These are phyloP conservation scores for Colletotrichum incanum DNA, from an alignment of 2,329 filamentous ascomycete genomes.

Conservation along the genomic window DNA sequence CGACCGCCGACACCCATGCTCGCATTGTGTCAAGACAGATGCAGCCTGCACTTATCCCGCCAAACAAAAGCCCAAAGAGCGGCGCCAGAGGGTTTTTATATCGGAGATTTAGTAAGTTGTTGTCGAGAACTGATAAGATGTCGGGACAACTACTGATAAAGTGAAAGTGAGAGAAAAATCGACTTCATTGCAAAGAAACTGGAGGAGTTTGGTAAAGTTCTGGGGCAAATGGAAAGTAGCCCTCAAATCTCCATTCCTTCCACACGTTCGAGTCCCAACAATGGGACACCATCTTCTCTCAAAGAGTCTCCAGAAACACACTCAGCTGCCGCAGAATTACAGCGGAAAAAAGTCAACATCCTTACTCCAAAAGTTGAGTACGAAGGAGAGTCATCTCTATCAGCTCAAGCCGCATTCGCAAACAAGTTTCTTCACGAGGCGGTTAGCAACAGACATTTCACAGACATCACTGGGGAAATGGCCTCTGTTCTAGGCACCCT, in stretches of 20 bases:
- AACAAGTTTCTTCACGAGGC: slow-evolving; percentile 44
- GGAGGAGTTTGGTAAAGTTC: slow-evolving; percentile 16
- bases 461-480: slow-evolving; percentile 45
- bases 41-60: slow-evolving; percentile 26
- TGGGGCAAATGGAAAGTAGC: slow-evolving; percentile 8
- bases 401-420: slow-evolving; percentile 46
- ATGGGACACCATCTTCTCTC: too few relatives aligned
- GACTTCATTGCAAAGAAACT: slow-evolving; percentile 33
- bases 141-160: too few relatives aligned
- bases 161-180: slow-evolving; percentile 22
- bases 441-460: slow-evolving; percentile 40
- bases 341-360: too few relatives aligned
- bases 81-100: slow-evolving; percentile 29
- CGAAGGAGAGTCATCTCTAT: slow-evolving; percentile 45
- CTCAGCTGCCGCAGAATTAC: too few relatives aligned
- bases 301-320: too few relatives aligned
- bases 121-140: too few relatives aligned
- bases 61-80: slow-evolving; percentile 23
- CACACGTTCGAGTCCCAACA: too few relatives aligned
- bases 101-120: slow-evolving; percentile 25
- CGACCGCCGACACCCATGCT: slow-evolving; percentile 30
- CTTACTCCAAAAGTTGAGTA: slow-evolving; percentile 24
- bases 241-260: too few relatives aligned
- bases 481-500: slow-evolving; percentile 42
- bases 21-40: slow-evolving; percentile 21